Percentiles rank a stretch among this genome's conserved stretches.
Conservation (phyloP, 345 rosid genomes). For the Alliaria petiolata region DNA sequence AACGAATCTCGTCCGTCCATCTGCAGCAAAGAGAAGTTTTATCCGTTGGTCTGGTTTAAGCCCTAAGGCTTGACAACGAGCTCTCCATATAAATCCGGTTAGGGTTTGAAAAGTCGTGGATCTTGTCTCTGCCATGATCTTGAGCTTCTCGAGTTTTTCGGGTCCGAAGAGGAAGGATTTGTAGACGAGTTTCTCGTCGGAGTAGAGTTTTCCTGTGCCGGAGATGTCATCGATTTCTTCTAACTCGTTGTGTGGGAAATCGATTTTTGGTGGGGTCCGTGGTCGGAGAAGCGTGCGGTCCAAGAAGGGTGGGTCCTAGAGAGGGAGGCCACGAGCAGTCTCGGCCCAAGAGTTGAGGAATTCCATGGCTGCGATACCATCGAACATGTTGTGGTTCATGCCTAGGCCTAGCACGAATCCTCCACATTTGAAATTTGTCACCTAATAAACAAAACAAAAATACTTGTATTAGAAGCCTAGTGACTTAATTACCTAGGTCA, state of each 20-base stretch:
- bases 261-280: slow-evolving; percentile 48
- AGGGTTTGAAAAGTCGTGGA: slow-evolving; percentile 78
- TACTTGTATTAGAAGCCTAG: not conserved
- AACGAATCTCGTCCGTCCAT: slow-evolving; percentile 62
- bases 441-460: slow-evolving; percentile 37
- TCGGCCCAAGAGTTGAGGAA: slow-evolving; percentile 87
- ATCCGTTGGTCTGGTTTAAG: slow-evolving; percentile 64
- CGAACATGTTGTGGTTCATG: slow-evolving; percentile 83
- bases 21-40: slow-evolving; percentile 83
- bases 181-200: slow-evolving; percentile 57
- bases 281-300: slow-evolving; percentile 61
- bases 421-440: slow-evolving; percentile 80
- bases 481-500: too few species aligned
- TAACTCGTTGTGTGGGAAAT: slow-evolving; percentile 66
- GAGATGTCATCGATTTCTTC: slow-evolving; percentile 66
- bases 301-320: slow-evolving; percentile 55
- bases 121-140: slow-evolving; percentile 45
- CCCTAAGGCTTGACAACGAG: slow-evolving; percentile 58
- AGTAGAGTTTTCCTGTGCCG: slow-evolving; percentile 51
- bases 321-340: slow-evolving; percentile 66
- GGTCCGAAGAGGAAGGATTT: slow-evolving; percentile 64
- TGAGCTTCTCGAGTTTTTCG: slow-evolving; percentile 57
- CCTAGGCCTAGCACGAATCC: slow-evolving; percentile 70
- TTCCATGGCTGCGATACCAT: slow-evolving; percentile 84
- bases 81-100: slow-evolving; percentile 76